Percentiles rank a stretch among this genome's conserved stretches.
phyloP scores from a whole-genome alignment of 148 eudicot genomes.

The Rhododendron ovatum region DNA sequence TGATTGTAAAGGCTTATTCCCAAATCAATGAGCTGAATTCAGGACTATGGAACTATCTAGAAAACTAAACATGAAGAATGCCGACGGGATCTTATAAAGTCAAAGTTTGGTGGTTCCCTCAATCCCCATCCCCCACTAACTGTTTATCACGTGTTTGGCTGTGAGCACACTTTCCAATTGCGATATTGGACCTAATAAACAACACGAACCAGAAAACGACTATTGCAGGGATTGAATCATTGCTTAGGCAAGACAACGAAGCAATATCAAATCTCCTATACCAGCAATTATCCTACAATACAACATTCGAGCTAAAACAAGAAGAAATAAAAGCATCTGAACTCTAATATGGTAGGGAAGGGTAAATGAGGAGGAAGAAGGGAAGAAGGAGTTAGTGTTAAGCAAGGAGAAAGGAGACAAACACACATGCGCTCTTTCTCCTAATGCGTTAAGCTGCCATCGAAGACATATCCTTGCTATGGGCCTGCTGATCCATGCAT shows the following conservation, averaged over 20 bases:
- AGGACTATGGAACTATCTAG: neutral
- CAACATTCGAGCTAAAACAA: slow-evolving; percentile 13
- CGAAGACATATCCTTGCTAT: slow-evolving; percentile 87
- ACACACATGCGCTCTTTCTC: slow-evolving; percentile 98
- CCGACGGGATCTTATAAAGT: neutral
- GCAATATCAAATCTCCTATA: neutral
- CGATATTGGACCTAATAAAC: slow-evolving; percentile 1
- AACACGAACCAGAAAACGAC: neutral
- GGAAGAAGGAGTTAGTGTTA: slow-evolving; percentile 84
- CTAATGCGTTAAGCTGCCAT: slow-evolving; percentile 98
- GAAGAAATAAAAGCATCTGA: slow-evolving; percentile 28
- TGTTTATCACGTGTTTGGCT: neutral
- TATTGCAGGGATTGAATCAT: neutral
- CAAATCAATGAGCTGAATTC: neutral
- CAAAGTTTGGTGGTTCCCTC: neutral
- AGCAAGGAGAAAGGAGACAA: slow-evolving; percentile 99
- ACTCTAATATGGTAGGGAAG: slow-evolving; percentile 45
- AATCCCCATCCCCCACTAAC: neutral
- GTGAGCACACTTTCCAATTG: neutral
- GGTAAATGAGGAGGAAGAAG: slow-evolving; percentile 66
- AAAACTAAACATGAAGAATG: neutral
- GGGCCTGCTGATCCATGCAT: slow-evolving; percentile 98
- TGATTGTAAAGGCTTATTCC: neutral
- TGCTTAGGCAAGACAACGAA: neutral
- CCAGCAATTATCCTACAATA: slow-evolving; percentile 3